Evolutionary conservation across 495 filamentous ascomycete species (phyloP).

Genomic region (Neurospora discreta): DNA sequence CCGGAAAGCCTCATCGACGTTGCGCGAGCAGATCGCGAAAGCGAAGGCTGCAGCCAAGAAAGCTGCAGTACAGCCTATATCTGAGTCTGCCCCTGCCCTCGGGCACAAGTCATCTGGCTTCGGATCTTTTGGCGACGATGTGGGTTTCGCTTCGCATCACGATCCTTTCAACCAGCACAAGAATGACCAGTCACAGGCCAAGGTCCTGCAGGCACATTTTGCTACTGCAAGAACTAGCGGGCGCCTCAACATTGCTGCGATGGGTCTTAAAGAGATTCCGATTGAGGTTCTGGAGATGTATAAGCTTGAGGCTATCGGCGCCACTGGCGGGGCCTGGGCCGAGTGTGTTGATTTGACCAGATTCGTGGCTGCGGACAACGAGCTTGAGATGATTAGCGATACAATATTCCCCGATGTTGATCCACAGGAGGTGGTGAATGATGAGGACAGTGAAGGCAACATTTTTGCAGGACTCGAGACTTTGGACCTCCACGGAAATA

Average conservation of each 20-base stretch:
- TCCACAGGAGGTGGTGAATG: constrained; percentile 40
- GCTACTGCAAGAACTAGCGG: constrained; percentile 68
- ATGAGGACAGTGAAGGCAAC: constrained; percentile 53
- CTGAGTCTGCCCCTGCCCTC: constrained; percentile 13
- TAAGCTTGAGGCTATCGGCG: constrained; percentile 46
- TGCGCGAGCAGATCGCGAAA: constrained; percentile 87
- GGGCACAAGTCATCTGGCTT: constrained; percentile 34
- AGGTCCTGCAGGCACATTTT: constrained; percentile 65
- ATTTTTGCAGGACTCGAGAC: constrained; percentile 78
- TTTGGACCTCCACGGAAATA: constrained; percentile 80
- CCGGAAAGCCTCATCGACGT: constrained; percentile 64
- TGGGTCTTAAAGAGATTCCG: constrained; percentile 73
- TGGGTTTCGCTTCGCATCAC: constrained; percentile 39
- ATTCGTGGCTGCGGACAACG: constrained; percentile 86
- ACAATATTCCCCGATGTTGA: constrained; percentile 66
- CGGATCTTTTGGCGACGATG: constrained; percentile 36
- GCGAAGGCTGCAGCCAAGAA: constrained; percentile 71
- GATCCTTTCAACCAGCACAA: constrained; percentile 61
- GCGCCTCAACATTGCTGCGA: constrained; percentile 76
- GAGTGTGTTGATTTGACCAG: constrained; percentile 88
- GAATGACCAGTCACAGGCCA: constrained; percentile 45
- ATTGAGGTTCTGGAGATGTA: constrained; percentile 87
- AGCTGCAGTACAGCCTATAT: constrained; percentile 36
- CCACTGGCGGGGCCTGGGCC: constrained; percentile 63
- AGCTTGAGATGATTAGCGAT: constrained; percentile 63